Evolutionary conservation across 2,329 filamentous ascomycete species (phyloP).

Genomic region (Ascochyta fabae): DNA sequence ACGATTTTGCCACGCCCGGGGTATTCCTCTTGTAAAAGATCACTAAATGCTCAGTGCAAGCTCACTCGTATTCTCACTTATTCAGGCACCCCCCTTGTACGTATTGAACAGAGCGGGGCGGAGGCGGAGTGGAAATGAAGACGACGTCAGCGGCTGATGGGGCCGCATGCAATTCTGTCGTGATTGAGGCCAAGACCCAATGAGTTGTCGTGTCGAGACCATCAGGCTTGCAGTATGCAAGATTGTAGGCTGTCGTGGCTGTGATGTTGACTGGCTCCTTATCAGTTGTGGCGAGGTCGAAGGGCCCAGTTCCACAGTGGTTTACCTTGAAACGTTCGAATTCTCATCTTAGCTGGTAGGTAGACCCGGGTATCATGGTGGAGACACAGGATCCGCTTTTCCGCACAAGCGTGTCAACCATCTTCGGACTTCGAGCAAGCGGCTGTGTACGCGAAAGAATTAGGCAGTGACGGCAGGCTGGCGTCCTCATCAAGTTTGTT

Average conservation of each 20-base stretch:
- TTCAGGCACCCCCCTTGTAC: no score
- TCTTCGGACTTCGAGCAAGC: slow-evolving; percentile 5
- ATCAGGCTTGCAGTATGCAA: neutral
- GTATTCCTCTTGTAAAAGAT: no score
- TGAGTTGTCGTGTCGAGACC: neutral
- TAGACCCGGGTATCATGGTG: neutral
- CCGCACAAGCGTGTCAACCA: slow-evolving; percentile 13
- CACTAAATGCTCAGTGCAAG: no score
- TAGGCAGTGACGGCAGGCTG: neutral
- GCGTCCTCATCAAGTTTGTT: neutral
- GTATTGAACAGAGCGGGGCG: slow-evolving; percentile 9
- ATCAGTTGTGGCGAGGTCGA: neutral
- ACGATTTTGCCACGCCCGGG: no score
- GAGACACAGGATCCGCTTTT: slow-evolving; percentile 3
- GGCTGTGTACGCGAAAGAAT: slow-evolving; percentile 1
- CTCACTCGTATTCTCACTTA: no score
- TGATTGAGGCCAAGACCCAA: slow-evolving; percentile 2
- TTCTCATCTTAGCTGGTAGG: slow-evolving; percentile 15
- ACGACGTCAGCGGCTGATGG: slow-evolving; percentile 18
- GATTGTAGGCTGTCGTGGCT: neutral
- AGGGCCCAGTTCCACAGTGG: neutral
- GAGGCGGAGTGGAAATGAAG: slow-evolving; percentile 1
- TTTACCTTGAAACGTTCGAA: slow-evolving; percentile 2
- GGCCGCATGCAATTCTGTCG: neutral
- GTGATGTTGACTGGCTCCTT: neutral